Percentiles rank a stretch among this genome's conserved stretches.
Conservation (phyloP, 352 stramenopile species). For the Globisporangium iwayamae region DNA sequence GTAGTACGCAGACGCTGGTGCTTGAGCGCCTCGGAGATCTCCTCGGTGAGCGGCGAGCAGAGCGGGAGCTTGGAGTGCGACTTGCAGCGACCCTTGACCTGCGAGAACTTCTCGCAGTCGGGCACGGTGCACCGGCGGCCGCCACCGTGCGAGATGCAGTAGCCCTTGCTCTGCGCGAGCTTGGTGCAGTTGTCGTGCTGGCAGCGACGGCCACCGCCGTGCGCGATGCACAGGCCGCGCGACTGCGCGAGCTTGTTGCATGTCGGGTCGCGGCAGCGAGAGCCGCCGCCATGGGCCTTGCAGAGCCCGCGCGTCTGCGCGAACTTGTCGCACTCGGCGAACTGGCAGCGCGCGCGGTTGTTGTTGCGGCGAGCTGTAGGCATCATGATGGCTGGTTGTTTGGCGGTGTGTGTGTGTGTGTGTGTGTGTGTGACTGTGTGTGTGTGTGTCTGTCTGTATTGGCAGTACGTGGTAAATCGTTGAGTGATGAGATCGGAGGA, state of each 20-base stretch:
- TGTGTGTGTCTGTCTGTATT: slow-evolving; percentile 4
- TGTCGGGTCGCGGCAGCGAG: slow-evolving; percentile 63
- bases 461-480: slow-evolving; percentile 29
- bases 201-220: slow-evolving; percentile 58
- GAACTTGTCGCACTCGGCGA: slow-evolving; percentile 78
- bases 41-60: slow-evolving; percentile 17
- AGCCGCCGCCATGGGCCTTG: slow-evolving; percentile 83
- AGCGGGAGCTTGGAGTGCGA: slow-evolving; percentile 72
- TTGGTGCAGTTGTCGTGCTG: slow-evolving; percentile 71
- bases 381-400: slow-evolving; percentile 32
- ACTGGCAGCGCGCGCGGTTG: slow-evolving; percentile 75
- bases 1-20: slow-evolving; percentile 18
- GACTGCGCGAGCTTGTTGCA: slow-evolving; percentile 84
- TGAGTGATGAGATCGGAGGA: slow-evolving; percentile 24
- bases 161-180: slow-evolving; percentile 77
- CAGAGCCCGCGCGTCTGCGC: slow-evolving; percentile 76
- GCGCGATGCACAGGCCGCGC: slow-evolving; percentile 58
- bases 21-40: slow-evolving; percentile 14
- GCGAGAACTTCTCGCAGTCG: slow-evolving; percentile 86
- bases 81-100: slow-evolving; percentile 85
- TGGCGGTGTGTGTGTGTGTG: neutral
- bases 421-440: slow-evolving; percentile 8
- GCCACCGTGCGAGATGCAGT: slow-evolving; percentile 77
- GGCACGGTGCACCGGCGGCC: slow-evolving; percentile 68
- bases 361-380: slow-evolving; percentile 40